Base-by-base conservation (phyloP, 2,329 filamentous ascomycete genomes). In the Ceratocystis cubensis region DNA sequence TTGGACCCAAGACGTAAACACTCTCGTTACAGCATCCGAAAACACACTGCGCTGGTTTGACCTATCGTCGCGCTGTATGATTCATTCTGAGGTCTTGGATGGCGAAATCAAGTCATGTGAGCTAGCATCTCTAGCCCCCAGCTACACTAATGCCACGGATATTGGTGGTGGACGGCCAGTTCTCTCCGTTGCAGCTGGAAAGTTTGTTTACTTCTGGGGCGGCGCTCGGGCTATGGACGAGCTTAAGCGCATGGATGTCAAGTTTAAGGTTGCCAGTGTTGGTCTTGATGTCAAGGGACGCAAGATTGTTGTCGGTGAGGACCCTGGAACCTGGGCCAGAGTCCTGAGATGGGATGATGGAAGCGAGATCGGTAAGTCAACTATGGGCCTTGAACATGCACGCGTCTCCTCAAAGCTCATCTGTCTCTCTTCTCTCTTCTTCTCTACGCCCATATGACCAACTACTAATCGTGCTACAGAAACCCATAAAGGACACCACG, bases 1-100 rank as follows among this genome's bases (percentile, higher is more conserved):
- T 69, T 99, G 94, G 94, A 90, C 91, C 64, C 84, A 85, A 68
- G 89, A 96, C 72, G 88, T 89, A 63, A 96, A 94, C 72, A 85
- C 93, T 69, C 80, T 99, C 67, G 88, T 96, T 63, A 99, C 94
- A 0, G 92, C 93, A 1, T 89, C 91, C 0, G 93, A 96, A 74
- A 95, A 94, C 74, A 91, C 88, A 61, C 83, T 99, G 30, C 86
- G 94, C 67, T 99, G 94, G 94, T 96, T 94, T 79, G 91, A 99
- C 75, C 79, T 97, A 61, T 86, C 90, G 28, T 85, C 85, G 64
- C 86, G 88, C 64, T 81, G 85, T 44, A 86, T 89, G 28, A 84
- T 96, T 68, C 85, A 88, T 57, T 86, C 93, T 67, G 86, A 90
- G 73, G 80, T 82, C 8, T 84, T 97, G 57, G 90, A 96, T 68